Percentiles rank a stretch among this genome's conserved stretches.
These are phyloP conservation scores for Agrostemma githago DNA, from an alignment of 148 eudicot species.

Conservation along the genomic window DNA sequence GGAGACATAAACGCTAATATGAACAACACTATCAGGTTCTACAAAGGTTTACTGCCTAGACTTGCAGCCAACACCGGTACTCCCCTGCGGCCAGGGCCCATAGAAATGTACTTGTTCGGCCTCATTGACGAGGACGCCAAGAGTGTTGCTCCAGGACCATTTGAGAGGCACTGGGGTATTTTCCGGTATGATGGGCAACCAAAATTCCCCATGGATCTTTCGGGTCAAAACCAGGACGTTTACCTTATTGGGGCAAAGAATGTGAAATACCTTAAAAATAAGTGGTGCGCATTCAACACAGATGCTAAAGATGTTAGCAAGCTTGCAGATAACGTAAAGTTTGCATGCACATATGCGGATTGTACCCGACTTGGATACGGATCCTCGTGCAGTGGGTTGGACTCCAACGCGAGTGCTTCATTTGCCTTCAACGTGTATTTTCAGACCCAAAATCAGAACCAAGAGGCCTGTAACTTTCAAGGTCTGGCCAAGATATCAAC, in stretches of 20 bases:
- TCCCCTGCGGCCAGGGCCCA: conserved; percentile 67
- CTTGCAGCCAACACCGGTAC: conserved; percentile 63
- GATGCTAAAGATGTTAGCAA: conserved; percentile 52
- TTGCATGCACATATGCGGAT: conserved; percentile 61
- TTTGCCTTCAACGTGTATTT: conserved; percentile 76
- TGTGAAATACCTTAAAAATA: conserved; percentile 50
- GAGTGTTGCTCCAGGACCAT: conserved; percentile 62
- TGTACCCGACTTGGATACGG: conserved; percentile 81
- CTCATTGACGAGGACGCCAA: conserved; percentile 79
- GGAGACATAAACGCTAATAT: conserved; percentile 70
- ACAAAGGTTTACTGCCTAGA: conserved; percentile 61
- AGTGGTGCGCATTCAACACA: conserved; percentile 65
- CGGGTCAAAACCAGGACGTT: conserved; percentile 36
- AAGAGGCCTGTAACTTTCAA: conserved; percentile 49
- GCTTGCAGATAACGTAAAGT: conserved; percentile 50
- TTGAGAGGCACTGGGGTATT: conserved; percentile 92
- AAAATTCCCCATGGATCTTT: conserved; percentile 59
- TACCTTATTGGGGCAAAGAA: conserved; percentile 49
- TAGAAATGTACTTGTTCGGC: conserved; percentile 75
- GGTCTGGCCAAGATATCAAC: conserved; percentile 60
- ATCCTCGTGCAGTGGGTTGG: conserved; percentile 65
- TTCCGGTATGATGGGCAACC: conserved; percentile 85
- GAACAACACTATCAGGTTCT: conserved; percentile 54
- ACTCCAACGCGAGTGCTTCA: conserved; percentile 56
- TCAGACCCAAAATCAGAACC: conserved; percentile 56